Base-by-base conservation (phyloP, 805 yeast species). In the Candida orba region DNA sequence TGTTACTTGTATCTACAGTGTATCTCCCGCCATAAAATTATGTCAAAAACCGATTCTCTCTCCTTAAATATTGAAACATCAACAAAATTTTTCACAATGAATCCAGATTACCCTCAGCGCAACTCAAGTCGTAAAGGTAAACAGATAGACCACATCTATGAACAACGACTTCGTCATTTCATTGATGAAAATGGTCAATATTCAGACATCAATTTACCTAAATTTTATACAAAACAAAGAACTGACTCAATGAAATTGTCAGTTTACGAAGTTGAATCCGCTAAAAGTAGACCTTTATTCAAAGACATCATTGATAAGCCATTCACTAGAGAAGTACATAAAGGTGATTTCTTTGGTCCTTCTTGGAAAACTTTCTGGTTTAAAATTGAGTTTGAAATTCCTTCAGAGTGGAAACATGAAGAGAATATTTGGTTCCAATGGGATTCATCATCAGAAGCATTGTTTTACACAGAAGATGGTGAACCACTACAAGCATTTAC, bases 301-400 rank as follows among this genome's bases (percentile, higher is more conserved):
- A 67, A 61, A 20, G 56, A 57, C 4, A 58, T 71, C 30, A 51
- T 57, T 30, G 47, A 38, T 10, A 39, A 46, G 14, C 37, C 44
- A 3, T 68, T 72, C 20, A 78, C 79, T 71, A 66, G 71, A 51
- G 66, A 69, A 22, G 82, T 86, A n/a, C 60, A 64, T 13, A 79
- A 79, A 51, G 95, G 93, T 20, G 81, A 85, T 52, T 65, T 71
- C 8, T 88, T 85, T 60, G 97, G 98, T 0, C 99, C 99, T 4
- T 84, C 95, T 13, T 91, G 99, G 99, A 82, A 91, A 46, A 84
- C 98, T 1, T 95, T 88, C 51, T 91, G 99, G 99, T 88, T 93
- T 64, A 75, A 78, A 52, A 66, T 91, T 18, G 64, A 71, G 13
- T 64, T 86, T 45, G 66, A 68, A n/a, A 67, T 91, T 6, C 95